Conservation (phyloP, 1,139 yeast species). For the Pichia sp. region DNA sequence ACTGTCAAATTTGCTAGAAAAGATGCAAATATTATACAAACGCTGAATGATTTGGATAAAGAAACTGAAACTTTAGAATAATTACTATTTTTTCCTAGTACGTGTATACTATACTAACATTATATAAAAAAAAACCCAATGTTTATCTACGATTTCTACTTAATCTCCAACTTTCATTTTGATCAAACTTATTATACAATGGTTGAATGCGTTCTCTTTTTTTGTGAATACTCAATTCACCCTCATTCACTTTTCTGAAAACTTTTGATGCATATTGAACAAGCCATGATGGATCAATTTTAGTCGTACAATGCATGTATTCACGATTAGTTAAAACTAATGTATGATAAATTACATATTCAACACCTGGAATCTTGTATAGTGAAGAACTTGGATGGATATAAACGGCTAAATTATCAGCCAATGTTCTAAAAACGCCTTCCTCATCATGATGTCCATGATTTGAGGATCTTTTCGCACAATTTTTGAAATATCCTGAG, state of each 20-base stretch:
- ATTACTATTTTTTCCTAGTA: no score
- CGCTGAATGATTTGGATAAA: not conserved
- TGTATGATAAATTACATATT: constrained; percentile 72
- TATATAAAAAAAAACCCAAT: not conserved
- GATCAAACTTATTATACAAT: constrained; percentile 41
- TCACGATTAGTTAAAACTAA: constrained; percentile 76
- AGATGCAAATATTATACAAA: constrained; percentile 9
- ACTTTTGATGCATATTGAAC: constrained; percentile 81
- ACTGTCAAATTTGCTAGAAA: constrained; percentile 35
- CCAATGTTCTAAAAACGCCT: constrained; percentile 66
- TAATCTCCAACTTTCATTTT: constrained; percentile 33
- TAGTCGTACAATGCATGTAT: constrained; percentile 84
- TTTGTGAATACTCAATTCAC: constrained; percentile 32
- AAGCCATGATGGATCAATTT: constrained; percentile 81
- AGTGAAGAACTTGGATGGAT: constrained; percentile 87
- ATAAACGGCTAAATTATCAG: constrained; percentile 71
- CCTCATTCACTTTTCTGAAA: constrained; percentile 56
- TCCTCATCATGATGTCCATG: constrained; percentile 39
- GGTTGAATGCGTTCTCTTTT: constrained; percentile 44
- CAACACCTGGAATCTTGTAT: constrained; percentile 46
- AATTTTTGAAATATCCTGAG: constrained; percentile 81
- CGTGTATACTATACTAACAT: not conserved
- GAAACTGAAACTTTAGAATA: not conserved
- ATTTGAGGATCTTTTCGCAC: constrained; percentile 66
- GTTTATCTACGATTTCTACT: constrained; percentile 22